phyloP scores from a whole-genome alignment of 257 asterid species.

The Nicotiana attenuata region DNA sequence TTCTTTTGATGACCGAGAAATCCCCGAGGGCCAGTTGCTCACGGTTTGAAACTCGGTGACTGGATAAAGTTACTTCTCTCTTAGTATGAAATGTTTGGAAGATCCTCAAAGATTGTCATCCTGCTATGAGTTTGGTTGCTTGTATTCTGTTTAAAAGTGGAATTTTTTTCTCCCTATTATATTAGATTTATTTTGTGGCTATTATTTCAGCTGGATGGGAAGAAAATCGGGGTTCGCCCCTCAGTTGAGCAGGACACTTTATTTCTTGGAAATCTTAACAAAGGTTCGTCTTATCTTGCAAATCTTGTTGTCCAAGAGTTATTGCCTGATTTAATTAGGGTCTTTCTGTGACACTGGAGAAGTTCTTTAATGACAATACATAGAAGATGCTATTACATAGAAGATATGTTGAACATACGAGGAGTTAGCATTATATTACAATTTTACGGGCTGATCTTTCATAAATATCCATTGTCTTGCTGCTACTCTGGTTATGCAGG shows the following conservation, averaged over 20 bases:
- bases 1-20: neutral
- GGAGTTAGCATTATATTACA: neutral
- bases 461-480: neutral
- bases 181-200: neutral
- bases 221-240: constrained; percentile 80
- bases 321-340: neutral
- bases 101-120: neutral
- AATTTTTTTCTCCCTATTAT: neutral
- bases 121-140: neutral
- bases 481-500: neutral
- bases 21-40: neutral
- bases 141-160: neutral
- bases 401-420: neutral
- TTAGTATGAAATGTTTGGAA: neutral
- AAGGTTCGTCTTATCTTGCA: constrained; percentile 50
- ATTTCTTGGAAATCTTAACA: constrained; percentile 76
- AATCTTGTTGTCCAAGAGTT: neutral
- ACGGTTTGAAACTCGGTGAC: neutral
- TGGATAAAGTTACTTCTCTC: neutral
- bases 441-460: neutral
- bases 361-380: neutral
- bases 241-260: constrained; percentile 69
- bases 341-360: constrained; percentile 2
- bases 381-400: neutral
- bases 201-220: constrained; percentile 68